Percentiles rank a stretch among this genome's conserved stretches.
Conservation (phyloP, 2,329 filamentous ascomycete species). For the Aulographum hederae region DNA sequence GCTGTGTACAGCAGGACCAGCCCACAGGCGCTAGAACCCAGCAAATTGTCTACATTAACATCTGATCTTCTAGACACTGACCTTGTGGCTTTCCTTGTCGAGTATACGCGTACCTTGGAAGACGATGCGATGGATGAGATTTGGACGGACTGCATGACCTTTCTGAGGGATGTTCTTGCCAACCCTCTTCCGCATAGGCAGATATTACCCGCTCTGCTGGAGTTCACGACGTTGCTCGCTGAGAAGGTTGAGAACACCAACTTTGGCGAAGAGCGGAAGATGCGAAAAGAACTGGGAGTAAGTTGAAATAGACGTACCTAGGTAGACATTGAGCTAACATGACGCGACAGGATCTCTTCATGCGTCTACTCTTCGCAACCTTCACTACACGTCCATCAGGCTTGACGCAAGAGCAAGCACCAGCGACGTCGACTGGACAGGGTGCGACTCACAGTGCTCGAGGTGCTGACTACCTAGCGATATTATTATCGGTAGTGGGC, state of each 20-base stretch:
- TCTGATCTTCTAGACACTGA: constrained; percentile 70
- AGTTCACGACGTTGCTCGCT: constrained; percentile 77
- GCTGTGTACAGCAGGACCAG: constrained; percentile 91
- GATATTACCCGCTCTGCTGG: constrained; percentile 66
- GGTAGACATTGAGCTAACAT: constrained; percentile 16
- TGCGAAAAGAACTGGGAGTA: constrained; percentile 78
- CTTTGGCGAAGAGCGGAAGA: constrained; percentile 83
- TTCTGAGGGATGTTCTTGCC: constrained; percentile 71
- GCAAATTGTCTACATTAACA: constrained; percentile 73
- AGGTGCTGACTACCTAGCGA: constrained; percentile 15
- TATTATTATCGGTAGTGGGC: constrained; percentile 61
- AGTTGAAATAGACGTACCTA: constrained; percentile 19
- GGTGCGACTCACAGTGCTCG: background rate
- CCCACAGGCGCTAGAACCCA: constrained; percentile 56
- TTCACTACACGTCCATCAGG: constrained; percentile 76
- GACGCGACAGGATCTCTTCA: constrained; percentile 58
- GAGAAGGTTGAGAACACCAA: constrained; percentile 97
- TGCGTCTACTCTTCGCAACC: constrained; percentile 74
- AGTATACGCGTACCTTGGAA: constrained; percentile 77
- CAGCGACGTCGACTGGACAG: constrained; percentile 10
- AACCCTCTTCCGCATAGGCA: constrained; percentile 94
- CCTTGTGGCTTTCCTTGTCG: constrained; percentile 72
- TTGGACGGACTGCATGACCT: constrained; percentile 85
- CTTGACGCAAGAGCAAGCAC: constrained; percentile 40
- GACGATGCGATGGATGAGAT: constrained; percentile 98